Base-by-base conservation (phyloP, 2,329 filamentous ascomycete genomes). In the Sclerotinia trifoliorum region DNA sequence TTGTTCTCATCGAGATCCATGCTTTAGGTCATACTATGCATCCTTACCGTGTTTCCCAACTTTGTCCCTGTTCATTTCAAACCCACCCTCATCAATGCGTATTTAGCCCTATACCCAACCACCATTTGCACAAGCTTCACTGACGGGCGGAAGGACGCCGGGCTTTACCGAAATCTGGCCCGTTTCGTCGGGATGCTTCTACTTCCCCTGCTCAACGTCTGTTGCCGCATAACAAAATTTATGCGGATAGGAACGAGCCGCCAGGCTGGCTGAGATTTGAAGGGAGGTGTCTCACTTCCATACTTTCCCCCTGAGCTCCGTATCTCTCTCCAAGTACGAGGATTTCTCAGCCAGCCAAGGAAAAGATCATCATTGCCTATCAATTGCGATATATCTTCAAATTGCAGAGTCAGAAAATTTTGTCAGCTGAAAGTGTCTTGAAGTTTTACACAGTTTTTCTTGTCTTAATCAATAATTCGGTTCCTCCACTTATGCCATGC, bases 261-360 rank as follows among this genome's bases (percentile, higher is more conserved):
- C 5, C 8, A 21, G 21, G 44, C 19, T 39, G 15, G 21, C 46
- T 17, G 35, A 35, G 26, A 19, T 46, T 51, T 62, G 35, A 46
- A 24, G 48, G 44, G 55, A 62, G 29, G 29, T 67, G 56, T 63
- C 65, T 67, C 55, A 63, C 35, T n/a, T 17, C 62, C 54, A 17
- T 52, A 35, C 13, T 19, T 29, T 44, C 8, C 24, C 49, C 32
- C 32, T 42, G 61, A 63, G 32, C 58, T n/a, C 11, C 11, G 4
- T 32, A 49, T 49, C 58, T 62, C 29, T 29, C 44, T 35, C 26
- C 39, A 39, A 49, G 58, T 39, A 35, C 29, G n/a, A 62, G 46
- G 46, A 13, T 2, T 19, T 67, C 29, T 55, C 48, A 67, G 35
- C 39, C 26, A 46, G 35, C 24, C 48, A 54, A 55, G 29, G 7